Evolutionary conservation across 345 rosid species (phyloP).

Genomic region (Melaleuca alternifolia): DNA sequence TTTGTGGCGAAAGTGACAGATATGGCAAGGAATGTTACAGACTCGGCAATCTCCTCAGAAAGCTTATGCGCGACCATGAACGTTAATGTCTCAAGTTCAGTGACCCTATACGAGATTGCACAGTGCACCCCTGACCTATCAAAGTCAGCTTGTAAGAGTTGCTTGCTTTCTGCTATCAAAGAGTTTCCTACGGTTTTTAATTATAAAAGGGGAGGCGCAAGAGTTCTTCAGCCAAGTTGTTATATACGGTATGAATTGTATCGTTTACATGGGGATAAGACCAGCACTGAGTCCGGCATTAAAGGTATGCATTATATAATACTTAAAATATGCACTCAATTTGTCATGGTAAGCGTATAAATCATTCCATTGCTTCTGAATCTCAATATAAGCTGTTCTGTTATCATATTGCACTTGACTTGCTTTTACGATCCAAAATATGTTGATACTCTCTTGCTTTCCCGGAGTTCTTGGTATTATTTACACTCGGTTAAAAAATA

Average conservation of each 20-base stretch:
- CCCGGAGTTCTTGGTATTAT: not conserved
- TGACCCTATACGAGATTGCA: not conserved
- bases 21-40: not conserved
- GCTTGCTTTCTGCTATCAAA: not conserved
- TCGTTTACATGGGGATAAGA: not conserved
- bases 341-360: not conserved
- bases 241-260: not conserved
- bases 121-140: constrained; percentile 13
- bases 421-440: not conserved
- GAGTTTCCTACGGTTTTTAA: not conserved
- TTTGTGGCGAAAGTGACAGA: not conserved
- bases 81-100: not conserved
- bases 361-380: not conserved
- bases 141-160: not conserved
- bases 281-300: not conserved
- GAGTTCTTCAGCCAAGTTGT: constrained; percentile 6
- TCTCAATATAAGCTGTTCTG: not conserved
- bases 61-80: not conserved
- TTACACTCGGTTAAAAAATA: not conserved
- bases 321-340: not conserved
- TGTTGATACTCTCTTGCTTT: not conserved
- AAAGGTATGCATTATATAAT: not conserved
- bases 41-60: not conserved
- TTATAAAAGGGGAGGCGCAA: not conserved
- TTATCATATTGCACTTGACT: not conserved